These are phyloP conservation scores for Sequoiadendron giganteum DNA, from an alignment of 75 land plant genomes.

Conservation along the genomic window DNA sequence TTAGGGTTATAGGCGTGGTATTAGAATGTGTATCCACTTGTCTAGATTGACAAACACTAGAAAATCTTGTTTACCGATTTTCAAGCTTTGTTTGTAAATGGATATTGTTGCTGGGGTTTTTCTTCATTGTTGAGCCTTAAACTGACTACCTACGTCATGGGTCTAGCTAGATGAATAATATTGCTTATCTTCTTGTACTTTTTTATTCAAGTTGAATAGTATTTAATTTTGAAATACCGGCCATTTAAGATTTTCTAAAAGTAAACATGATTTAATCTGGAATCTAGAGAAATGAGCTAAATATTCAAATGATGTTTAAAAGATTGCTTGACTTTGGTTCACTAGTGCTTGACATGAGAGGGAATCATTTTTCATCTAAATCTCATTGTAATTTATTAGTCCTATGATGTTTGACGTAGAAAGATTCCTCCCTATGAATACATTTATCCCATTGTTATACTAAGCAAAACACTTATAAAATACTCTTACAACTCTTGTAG, in stretches of 20 bases:
- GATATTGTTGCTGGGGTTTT: background rate
- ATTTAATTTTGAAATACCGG: background rate
- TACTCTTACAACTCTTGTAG: too few species aligned
- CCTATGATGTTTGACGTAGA: background rate
- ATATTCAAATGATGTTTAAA: background rate
- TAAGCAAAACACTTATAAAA: too few species aligned
- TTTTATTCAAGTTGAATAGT: background rate
- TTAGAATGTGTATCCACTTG: background rate
- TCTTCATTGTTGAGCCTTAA: background rate
- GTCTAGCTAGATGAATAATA: background rate
- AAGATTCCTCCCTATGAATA: background rate
- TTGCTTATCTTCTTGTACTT: background rate
- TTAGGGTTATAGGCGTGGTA: background rate
- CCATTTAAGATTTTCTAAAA: background rate
- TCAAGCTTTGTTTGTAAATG: background rate
- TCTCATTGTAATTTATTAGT: background rate
- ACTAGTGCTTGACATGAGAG: background rate
- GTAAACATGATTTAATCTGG: background rate
- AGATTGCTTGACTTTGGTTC: background rate
- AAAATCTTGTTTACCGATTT: background rate
- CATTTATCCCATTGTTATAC: too few species aligned
- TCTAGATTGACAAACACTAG: background rate
- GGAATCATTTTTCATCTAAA: background rate
- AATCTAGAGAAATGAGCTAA: background rate
- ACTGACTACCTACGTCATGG: background rate